A percentile compares a stretch with the other conserved stretches of the same genome.
These are phyloP conservation scores for Lecanicillium sp. DNA, from an alignment of 2,329 filamentous ascomycete genomes.

Conservation along the genomic window DNA sequence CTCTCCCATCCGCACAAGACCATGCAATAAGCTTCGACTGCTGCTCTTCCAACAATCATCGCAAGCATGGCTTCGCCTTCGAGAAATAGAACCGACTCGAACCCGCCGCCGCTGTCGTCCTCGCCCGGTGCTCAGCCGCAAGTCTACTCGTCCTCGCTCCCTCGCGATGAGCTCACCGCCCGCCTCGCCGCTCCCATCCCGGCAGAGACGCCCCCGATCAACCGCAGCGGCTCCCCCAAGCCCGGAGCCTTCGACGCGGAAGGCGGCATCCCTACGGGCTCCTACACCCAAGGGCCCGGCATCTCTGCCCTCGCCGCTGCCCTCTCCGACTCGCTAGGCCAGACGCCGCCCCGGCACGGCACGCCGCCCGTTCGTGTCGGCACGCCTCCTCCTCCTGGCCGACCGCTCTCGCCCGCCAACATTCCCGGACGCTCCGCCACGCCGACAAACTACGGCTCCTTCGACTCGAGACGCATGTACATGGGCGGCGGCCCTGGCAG, in stretches of 20 bases:
- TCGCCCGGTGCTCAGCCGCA: slow-evolving; percentile 44
- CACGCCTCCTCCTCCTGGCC: slow-evolving; percentile 49
- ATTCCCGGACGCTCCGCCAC: slow-evolving; percentile 40
- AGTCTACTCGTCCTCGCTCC: slow-evolving; percentile 45
- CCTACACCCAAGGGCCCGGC: slow-evolving; percentile 67
- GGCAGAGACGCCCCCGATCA: slow-evolving; percentile 29
- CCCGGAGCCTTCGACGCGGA: slow-evolving; percentile 37
- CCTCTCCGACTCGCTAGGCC: slow-evolving; percentile 67
- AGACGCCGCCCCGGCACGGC: slow-evolving; percentile 63
- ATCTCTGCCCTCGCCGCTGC: slow-evolving; percentile 84
- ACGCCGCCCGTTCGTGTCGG: slow-evolving; percentile 49
- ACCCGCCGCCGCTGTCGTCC: slow-evolving; percentile 31
- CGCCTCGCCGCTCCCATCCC: slow-evolving; percentile 54
- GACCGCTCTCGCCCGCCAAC: slow-evolving; percentile 34
- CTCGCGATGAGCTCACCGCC: slow-evolving; percentile 55
- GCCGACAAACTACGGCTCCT: slow-evolving; percentile 77
- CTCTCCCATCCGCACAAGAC: background rate
- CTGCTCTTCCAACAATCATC: background rate
- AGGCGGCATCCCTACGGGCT: slow-evolving; percentile 59
- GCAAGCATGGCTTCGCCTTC: slow-evolving; percentile 13
- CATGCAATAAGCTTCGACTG: slow-evolving; percentile 3
- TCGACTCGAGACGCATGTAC: slow-evolving; percentile 53
- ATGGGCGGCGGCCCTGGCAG: slow-evolving; percentile 30
- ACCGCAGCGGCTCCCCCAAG: slow-evolving; percentile 29
- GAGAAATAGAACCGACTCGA: slow-evolving; percentile 14